Percentiles rank a stretch among this genome's conserved stretches.
These are phyloP conservation scores for Alternaria triticimaculans DNA, from an alignment of 2,329 filamentous ascomycete species.

Conservation along the genomic window DNA sequence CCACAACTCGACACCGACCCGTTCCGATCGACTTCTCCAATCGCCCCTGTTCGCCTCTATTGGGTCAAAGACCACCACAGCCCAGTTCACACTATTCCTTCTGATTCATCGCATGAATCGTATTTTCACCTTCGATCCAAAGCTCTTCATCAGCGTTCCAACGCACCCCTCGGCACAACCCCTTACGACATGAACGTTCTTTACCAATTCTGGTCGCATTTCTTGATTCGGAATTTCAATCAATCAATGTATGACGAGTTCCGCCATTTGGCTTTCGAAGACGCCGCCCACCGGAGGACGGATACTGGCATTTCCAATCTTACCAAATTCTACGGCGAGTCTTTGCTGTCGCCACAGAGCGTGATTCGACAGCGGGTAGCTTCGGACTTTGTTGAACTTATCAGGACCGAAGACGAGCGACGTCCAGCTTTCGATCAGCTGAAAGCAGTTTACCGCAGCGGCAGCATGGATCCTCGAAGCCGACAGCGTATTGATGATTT, in stretches of 20 bases:
- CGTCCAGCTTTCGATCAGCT: constrained; percentile 59
- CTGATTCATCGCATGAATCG: constrained; percentile 56
- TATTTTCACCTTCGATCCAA: constrained; percentile 58
- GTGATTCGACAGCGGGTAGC: constrained; percentile 62
- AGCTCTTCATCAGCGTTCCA: constrained; percentile 58
- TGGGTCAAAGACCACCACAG: constrained; percentile 59
- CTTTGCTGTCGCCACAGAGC: constrained; percentile 57
- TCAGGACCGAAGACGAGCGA: constrained; percentile 55
- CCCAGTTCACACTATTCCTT: constrained; percentile 52
- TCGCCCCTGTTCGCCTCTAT: constrained; percentile 47
- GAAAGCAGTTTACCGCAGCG: constrained; percentile 61
- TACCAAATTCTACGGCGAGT: constrained; percentile 69
- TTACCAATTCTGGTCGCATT: constrained; percentile 78
- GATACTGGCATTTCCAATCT: constrained; percentile 67
- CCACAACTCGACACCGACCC: constrained; percentile 27
- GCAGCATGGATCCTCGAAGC: constrained; percentile 61
- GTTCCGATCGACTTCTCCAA: constrained; percentile 21
- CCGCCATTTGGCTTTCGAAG: constrained; percentile 69
- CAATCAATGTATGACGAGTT: constrained; percentile 78
- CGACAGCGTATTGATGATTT: constrained; percentile 63
- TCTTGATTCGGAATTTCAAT: constrained; percentile 76
- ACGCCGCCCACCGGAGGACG: constrained; percentile 60
- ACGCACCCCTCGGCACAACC: constrained; percentile 52
- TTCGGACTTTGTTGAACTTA: constrained; percentile 62
- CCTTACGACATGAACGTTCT: constrained; percentile 69